These are phyloP conservation scores for Cytospora leucostoma DNA, from an alignment of 2,329 filamentous ascomycete genomes.

Conservation along the genomic window DNA sequence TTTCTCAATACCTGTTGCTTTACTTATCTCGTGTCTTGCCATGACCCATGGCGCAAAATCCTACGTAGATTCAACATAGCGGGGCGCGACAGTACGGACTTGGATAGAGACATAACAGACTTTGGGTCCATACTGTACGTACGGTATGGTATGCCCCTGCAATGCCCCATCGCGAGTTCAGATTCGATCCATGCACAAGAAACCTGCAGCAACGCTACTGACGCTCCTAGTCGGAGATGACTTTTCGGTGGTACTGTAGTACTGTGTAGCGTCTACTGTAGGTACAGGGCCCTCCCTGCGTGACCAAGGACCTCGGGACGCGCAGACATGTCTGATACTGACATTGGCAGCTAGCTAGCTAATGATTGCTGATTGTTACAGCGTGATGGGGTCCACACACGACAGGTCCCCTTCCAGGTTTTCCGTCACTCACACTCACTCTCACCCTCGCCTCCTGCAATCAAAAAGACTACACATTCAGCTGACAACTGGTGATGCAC, in stretches of 20 bases:
- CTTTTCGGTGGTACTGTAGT: too few relatives aligned
- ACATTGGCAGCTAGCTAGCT: too few relatives aligned
- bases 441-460: conserved; percentile 17
- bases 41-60: neutral
- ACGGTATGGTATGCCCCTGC: neutral
- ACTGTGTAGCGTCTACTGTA: too few relatives aligned
- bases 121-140: neutral
- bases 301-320: neutral
- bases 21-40: neutral
- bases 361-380: neutral
- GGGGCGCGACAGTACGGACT: neutral
- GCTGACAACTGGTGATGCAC: conserved; percentile 25
- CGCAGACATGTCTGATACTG: too few relatives aligned
- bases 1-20: neutral
- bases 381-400: conserved; percentile 12
- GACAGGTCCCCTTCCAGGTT: conserved; percentile 16
- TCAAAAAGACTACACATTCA: conserved; percentile 27
- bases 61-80: neutral
- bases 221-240: conserved; percentile 9
- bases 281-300: neutral
- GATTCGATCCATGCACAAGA: conserved; percentile 16
- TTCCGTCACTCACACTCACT: neutral
- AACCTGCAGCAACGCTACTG: conserved; percentile 15
- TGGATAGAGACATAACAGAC: too few relatives aligned
- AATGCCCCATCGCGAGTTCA: conserved; percentile 12